phyloP scores from a whole-genome alignment of 495 filamentous ascomycete genomes.

The Sabuloglossum arenarium region DNA sequence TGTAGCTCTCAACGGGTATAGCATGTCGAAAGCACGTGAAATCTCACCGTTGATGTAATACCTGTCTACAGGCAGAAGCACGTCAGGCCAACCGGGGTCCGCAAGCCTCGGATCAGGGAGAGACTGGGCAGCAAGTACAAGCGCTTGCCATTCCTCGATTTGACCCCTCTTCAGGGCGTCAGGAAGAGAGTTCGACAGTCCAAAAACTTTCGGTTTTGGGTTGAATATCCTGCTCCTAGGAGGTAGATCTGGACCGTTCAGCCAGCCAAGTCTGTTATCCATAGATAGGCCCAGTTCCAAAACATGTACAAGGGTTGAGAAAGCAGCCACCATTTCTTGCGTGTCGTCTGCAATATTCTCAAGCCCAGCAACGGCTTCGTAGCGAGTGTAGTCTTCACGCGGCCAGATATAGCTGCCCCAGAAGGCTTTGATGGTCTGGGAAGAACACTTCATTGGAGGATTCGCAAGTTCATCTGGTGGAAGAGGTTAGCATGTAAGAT shows the following conservation, averaged over 20 bases:
- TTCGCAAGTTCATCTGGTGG: slow-evolving; percentile 12
- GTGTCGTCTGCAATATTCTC: slow-evolving; percentile 32
- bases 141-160: not conserved
- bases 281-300: slow-evolving; percentile 31
- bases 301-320: slow-evolving; percentile 21
- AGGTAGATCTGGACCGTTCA: slow-evolving; percentile 17
- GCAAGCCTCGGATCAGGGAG: not conserved
- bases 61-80: too few species aligned
- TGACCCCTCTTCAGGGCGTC: not conserved
- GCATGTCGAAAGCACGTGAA: not conserved
- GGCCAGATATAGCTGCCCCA: slow-evolving; percentile 36
- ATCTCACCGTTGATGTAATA: too few species aligned
- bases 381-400: slow-evolving; percentile 25
- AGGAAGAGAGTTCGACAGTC: not conserved
- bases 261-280: slow-evolving; percentile 35
- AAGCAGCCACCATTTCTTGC: slow-evolving; percentile 24
- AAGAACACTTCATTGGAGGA: slow-evolving; percentile 21
- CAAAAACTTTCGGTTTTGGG: slow-evolving; percentile 14
- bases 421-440: slow-evolving; percentile 20
- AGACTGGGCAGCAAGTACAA: not conserved
- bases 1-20: not conserved
- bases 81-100: too few species aligned
- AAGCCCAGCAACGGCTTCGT: slow-evolving; percentile 23
- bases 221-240: slow-evolving; percentile 12
- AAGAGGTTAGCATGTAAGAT: slow-evolving; percentile 2